Conservation (phyloP, 2,329 filamentous ascomycete genomes). For the Chaetothyriales sp. region DNA sequence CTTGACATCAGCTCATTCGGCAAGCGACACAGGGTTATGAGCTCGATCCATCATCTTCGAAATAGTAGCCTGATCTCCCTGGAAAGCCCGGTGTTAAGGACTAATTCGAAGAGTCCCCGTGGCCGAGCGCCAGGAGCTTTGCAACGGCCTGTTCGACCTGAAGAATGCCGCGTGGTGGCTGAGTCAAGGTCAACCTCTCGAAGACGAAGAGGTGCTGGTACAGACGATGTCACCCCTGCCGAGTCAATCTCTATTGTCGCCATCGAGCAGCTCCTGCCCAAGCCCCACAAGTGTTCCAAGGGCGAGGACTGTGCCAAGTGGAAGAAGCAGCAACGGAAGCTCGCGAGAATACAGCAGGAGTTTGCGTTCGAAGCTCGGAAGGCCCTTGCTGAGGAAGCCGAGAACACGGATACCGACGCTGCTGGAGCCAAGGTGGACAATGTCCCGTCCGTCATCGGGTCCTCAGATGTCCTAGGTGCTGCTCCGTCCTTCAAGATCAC, state of each 20-base stretch:
- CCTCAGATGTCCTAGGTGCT: constrained; percentile 76
- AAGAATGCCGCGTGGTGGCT: constrained; percentile 12
- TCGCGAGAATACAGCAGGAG: constrained; percentile 57
- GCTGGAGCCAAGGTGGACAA: constrained; percentile 64
- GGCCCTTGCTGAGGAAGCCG: constrained; percentile 46
- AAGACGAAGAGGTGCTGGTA: constrained; percentile 16
- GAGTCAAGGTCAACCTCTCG: constrained; percentile 14
- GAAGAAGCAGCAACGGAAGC: constrained; percentile 63
- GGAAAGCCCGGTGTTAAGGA: constrained; percentile 9
- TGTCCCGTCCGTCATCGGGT: constrained; percentile 72
- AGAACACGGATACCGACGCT: constrained; percentile 60
- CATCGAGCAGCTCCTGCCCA: constrained; percentile 78
- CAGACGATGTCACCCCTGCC: constrained; percentile 59
- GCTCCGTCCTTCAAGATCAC: constrained; percentile 55
- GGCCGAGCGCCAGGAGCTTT: constrained; percentile 7
- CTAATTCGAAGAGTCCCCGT: constrained; percentile 4
- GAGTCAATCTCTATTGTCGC: constrained; percentile 85
- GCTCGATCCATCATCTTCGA: constrained; percentile 41
- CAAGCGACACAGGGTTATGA: constrained; percentile 48
- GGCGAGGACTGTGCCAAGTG: constrained; percentile 76
- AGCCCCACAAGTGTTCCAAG: constrained; percentile 70
- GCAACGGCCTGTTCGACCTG: constrained; percentile 10
- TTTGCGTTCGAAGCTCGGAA: constrained; percentile 51
- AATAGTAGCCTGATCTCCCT: constrained; percentile 19
- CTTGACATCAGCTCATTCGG: constrained; percentile 50